Base-by-base conservation (phyloP, 2,329 filamentous ascomycete species). In the Amylocarpus encephaloides region DNA sequence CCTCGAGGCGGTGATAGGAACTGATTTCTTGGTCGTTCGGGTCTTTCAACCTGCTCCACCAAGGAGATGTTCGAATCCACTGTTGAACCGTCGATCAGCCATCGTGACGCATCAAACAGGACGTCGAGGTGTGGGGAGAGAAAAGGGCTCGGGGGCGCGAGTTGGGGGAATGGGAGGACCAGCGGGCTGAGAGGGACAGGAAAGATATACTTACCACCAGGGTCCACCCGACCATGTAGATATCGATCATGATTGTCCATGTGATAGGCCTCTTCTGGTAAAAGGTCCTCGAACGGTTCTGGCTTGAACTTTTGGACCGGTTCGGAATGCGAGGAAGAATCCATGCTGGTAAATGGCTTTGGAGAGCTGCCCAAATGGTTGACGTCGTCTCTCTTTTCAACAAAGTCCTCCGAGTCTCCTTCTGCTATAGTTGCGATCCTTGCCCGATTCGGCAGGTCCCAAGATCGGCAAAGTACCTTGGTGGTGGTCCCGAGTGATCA, bases 191-290 rank as follows among this genome's bases (percentile, higher is more conserved):
- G 11, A 32, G 16, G 18, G 11, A 19, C 40, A 26, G 10, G 12
- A n/a, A n/a, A 43, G 29, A 26, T 15, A n/a, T 34, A 19, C 38
- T 41, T 43, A 45, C 30, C 12, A 36, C 48, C 43, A 30, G 48
- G 48, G 26, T 46, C 48, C 18, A 50, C 29, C 35, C 48, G 50
- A n/a, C 57, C 60, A 57, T 61, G 56, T 13, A 54, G 38, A 46
- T 57, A 62, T 19, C 46, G 50, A 44, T 54, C 43, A 16, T 46
- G 40, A 42, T 62, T 58, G 13, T 61, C 57, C 57, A 61, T 58
- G 19, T 44, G 41, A 30, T 46, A 39, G 35, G 33, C 44, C 34
- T 30, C 41, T 7, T 50, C 42, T 22, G 22, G 22, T 7, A 26
- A 26, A 26, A 26, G 7, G 4, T 26, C 22, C 22, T 26, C 22